Evolutionary conservation across 2,329 filamentous ascomycete species (phyloP).

Genomic region (Pseudopyrenochaeta lycopersici): DNA sequence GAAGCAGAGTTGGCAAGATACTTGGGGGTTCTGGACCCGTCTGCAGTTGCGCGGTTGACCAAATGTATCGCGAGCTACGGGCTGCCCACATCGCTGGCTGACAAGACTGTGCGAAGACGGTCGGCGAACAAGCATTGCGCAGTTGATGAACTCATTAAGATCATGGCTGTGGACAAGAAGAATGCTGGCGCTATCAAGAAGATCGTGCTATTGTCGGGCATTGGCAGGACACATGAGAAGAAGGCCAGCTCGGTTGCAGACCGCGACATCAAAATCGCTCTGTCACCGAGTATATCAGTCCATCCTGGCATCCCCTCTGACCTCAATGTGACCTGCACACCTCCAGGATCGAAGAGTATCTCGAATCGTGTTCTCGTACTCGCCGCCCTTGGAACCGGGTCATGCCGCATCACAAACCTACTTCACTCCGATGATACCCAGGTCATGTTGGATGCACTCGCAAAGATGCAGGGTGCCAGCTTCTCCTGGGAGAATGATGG

Average conservation of each 20-base stretch:
- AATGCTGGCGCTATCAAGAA: constrained; percentile 96
- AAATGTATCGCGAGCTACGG: constrained; percentile 97
- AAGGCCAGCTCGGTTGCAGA: constrained; percentile 92
- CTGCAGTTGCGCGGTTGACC: constrained; percentile 85
- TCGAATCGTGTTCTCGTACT: constrained; percentile 96
- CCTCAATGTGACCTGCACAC: constrained; percentile 78
- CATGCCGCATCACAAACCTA: constrained; percentile 88
- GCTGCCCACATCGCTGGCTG: constrained; percentile 82
- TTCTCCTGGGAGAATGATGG: constrained; percentile 96
- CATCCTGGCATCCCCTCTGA: constrained; percentile 73
- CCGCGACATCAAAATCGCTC: constrained; percentile 79
- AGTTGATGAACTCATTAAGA: constrained; percentile 83
- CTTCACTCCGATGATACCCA: constrained; percentile 97
- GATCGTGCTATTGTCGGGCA: constrained; percentile 88
- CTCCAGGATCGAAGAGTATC: constrained; percentile 96
- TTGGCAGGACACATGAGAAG: constrained; percentile 86
- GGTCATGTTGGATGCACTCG: constrained; percentile 94
- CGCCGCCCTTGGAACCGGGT: constrained; percentile 85
- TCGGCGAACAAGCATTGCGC: constrained; percentile 89
- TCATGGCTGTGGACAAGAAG: constrained; percentile 99
- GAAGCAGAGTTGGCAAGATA: constrained; percentile 93
- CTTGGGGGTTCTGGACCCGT: constrained; percentile 83
- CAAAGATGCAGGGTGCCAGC: constrained; percentile 81
- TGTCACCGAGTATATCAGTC: constrained; percentile 81
- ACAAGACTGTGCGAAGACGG: constrained; percentile 81